Percentiles rank a stretch among this genome's conserved stretches.
These are phyloP conservation scores for Pharus latifolius DNA, from an alignment of 176 grass and related monocot genomes.

Conservation along the genomic window DNA sequence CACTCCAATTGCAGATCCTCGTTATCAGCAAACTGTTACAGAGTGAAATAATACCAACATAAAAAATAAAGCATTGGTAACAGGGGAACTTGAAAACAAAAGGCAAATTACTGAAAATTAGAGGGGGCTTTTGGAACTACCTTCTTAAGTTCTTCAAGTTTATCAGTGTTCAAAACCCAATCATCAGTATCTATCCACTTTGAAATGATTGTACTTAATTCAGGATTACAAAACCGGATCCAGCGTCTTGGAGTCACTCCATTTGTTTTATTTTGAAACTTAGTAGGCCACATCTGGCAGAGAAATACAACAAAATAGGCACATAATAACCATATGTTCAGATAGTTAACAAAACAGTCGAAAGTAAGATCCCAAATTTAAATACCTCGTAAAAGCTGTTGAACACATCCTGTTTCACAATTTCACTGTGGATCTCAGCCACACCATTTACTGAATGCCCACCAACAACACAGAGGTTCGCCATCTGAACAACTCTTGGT, in stretches of 20 bases:
- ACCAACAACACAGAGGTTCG: constrained; percentile 91
- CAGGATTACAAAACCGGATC: constrained; percentile 95
- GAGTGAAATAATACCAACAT: neutral
- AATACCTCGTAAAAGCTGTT: constrained; percentile 92
- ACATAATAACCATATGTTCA: neutral
- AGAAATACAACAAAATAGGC: constrained; percentile 5
- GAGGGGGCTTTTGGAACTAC: constrained; percentile 20
- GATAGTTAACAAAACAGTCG: neutral
- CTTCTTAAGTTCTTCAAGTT: constrained; percentile 71
- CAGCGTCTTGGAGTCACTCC: constrained; percentile 97
- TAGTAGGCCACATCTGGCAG: constrained; percentile 85
- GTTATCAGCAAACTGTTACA: constrained; percentile 72
- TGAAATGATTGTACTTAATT: constrained; percentile 72
- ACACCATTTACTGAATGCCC: constrained; percentile 94
- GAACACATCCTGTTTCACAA: constrained; percentile 96
- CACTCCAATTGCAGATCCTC: constrained; percentile 85
- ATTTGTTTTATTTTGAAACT: constrained; percentile 99
- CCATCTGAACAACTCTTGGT: constrained; percentile 80
- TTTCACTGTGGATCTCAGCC: constrained; percentile 98
- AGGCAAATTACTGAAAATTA: neutral
- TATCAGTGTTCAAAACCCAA: constrained; percentile 85
- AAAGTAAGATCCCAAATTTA: constrained; percentile 5
- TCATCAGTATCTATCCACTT: constrained; percentile 94
- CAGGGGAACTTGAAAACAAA: neutral
- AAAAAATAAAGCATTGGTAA: constrained; percentile 1